Evolutionary conservation across 2,329 filamentous ascomycete species (phyloP), one percentile per base, ranked within the genome.

Genomic region (Diaporthe citrichinensis): DNA sequence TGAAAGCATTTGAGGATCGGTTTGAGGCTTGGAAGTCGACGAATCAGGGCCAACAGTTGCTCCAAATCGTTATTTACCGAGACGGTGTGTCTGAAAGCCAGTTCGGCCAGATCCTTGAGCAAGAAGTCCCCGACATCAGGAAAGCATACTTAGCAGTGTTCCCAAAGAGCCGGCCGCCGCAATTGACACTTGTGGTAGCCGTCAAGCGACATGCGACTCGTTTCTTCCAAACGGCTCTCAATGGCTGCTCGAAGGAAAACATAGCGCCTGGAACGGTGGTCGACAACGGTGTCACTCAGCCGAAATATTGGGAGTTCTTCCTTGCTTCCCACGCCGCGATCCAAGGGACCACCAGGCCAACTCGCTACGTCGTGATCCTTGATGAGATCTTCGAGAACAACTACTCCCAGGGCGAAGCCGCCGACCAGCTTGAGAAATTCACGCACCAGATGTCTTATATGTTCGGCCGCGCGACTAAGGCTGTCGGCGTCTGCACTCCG

Each of bases 81-180:
- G 96, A 98, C 79, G 96, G 96, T 49, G 95, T 98, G 0, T 97
- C 94, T 0, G 96, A 98, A 80, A 92, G 95, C 0, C 95, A 98
- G 78, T 98, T 96, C 82, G 80, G 87, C 0, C 86, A 89, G 31
- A 93, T 98, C 0, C 84, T 97, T 0, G 84, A 90, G 0, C 77
- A 89, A 1, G 96, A 98, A 83, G 87, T 97, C 53, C 91, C 91
- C 0, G 81, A 84, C 2, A 92, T 96, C 73, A 87, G 92, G 7
- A 84, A 87, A 10, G 95, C 95, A 0, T 96, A 94, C 82, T 79
- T 84, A 2, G 4, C n/a, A 20, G 9, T 4, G 36, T 62, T 10
- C 17, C n/a, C n/a, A n/a, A n/a, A n/a, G n/a, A n/a, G n/a, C n/a
- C n/a, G n/a, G 2, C 23, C 88, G 0, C 94, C 94, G 0, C 91